Conservation (phyloP, 129 eudicot genomes). For the Arctium lappa region DNA sequence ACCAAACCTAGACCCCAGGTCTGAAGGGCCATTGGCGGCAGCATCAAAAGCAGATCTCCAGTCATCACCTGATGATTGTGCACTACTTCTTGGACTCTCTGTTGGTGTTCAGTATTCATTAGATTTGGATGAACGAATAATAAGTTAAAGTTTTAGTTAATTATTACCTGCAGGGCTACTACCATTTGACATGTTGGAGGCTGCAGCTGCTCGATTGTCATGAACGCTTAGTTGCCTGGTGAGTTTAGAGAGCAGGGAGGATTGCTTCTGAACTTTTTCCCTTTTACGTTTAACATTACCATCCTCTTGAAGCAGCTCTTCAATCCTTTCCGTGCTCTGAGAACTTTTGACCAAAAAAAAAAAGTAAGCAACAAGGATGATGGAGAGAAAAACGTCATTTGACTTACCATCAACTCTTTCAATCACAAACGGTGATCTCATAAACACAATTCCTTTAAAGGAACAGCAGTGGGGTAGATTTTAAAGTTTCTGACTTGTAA, state of each 20-base stretch:
- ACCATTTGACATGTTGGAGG: constrained; percentile 62
- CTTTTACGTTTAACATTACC: constrained; percentile 76
- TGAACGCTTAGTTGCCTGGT: constrained; percentile 82
- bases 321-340: constrained; percentile 82
- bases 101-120: neutral
- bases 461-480: no score
- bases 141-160: neutral
- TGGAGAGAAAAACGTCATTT: no score
- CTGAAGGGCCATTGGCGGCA: constrained; percentile 80
- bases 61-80: constrained; percentile 72
- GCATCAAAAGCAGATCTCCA: constrained; percentile 99
- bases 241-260: constrained; percentile 87
- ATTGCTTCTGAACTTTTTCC: constrained; percentile 81
- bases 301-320: constrained; percentile 94
- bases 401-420: neutral
- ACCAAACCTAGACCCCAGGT: constrained; percentile 46
- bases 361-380: neutral
- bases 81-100: constrained; percentile 55
- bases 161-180: constrained; percentile 54
- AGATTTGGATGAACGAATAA: neutral
- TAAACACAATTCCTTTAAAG: neutral
- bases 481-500: neutral
- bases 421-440: neutral
- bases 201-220: constrained; percentile 95
- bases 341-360: constrained; percentile 38